These are phyloP conservation scores for Aphanomyces cochlioides DNA, from an alignment of 352 stramenopile species.

Conservation along the genomic window DNA sequence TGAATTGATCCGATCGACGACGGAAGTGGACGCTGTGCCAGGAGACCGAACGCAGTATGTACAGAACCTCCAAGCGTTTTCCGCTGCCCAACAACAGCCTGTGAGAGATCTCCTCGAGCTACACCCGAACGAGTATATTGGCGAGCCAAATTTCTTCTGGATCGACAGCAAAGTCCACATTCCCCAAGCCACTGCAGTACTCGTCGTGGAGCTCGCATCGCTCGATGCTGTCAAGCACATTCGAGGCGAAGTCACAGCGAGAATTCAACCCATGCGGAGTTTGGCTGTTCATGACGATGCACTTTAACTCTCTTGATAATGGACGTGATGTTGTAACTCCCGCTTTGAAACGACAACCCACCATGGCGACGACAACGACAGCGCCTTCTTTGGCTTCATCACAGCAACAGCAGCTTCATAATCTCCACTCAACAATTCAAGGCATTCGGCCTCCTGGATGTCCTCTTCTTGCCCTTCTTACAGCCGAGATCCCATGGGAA, in stretches of 20 bases:
- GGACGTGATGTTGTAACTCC: background rate
- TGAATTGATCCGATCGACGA: constrained; percentile 42
- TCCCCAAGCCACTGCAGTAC: constrained; percentile 37
- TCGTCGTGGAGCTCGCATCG: constrained; percentile 42
- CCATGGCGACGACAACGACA: too few species aligned
- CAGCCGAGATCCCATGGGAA: constrained; percentile 14
- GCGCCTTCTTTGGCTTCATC: too few species aligned
- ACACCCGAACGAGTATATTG: constrained; percentile 35
- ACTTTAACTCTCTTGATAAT: background rate
- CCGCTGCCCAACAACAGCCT: constrained; percentile 42
- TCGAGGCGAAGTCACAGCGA: constrained; percentile 37
- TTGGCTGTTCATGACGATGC: background rate
- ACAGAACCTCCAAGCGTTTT: constrained; percentile 49
- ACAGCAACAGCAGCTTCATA: constrained; percentile 4
- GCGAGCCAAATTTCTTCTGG: constrained; percentile 49
- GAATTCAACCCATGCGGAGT: background rate
- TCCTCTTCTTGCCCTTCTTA: background rate
- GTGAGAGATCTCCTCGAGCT: constrained; percentile 45
- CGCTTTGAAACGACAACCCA: background rate
- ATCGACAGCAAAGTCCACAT: constrained; percentile 64
- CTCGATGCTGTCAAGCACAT: constrained; percentile 48
- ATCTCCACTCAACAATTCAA: background rate
- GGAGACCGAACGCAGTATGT: constrained; percentile 43
- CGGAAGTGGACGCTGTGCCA: constrained; percentile 30
- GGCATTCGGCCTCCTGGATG: background rate